Base-by-base conservation (phyloP, 768 basidiomycete species). In the Calocybe gangraenosa region DNA sequence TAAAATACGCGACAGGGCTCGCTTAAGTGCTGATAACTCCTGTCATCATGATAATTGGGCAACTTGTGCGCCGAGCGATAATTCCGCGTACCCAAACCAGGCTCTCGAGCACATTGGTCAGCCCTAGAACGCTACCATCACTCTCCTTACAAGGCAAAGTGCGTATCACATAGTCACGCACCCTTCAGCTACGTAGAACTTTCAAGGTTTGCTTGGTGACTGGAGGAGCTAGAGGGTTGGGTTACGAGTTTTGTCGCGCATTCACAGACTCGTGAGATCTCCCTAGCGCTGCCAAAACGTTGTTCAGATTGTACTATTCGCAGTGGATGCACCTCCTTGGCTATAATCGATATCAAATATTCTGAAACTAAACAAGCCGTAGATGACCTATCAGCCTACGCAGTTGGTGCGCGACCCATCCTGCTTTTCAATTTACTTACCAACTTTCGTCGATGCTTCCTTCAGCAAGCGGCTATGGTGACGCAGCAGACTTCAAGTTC, bases 221-320 rank as follows among this genome's bases (percentile, higher is more conserved):
- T 31, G 95, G 95, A 37, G 95, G 84, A 43, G 95, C 93, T 10
- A 76, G 88, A 57, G 95, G 95, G 6, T 70, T 98, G 37, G 95
- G 95, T 6, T 76, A 87, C 53, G 85, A 92, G 63, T 92, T 97
- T 61, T 93, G 92, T 61, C 78, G 83, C 37, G 92, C 92, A 10
- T 93, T 97, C 64, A 58, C 93, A 53, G 82, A 87, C 65, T 87
- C 88, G 88, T 90, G 56, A 56, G 81, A 18, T 14, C 68, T 23
- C 10, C 36, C 34, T 47, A 31, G 45, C 50, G 20, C 34, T 25
- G 36, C 36, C 17, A 25, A 22, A 32, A 35, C 39, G n/a, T 33
- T 15, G 10, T 23, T 33, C 21, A 13, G 40, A 42, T 14, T 20
- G 51, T 32, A 37, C n/a, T n/a, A 40, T 46, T 40, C 5, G 3